These are phyloP conservation scores for Psilocybe azurescens DNA, from an alignment of 768 basidiomycete genomes.

Conservation along the genomic window DNA sequence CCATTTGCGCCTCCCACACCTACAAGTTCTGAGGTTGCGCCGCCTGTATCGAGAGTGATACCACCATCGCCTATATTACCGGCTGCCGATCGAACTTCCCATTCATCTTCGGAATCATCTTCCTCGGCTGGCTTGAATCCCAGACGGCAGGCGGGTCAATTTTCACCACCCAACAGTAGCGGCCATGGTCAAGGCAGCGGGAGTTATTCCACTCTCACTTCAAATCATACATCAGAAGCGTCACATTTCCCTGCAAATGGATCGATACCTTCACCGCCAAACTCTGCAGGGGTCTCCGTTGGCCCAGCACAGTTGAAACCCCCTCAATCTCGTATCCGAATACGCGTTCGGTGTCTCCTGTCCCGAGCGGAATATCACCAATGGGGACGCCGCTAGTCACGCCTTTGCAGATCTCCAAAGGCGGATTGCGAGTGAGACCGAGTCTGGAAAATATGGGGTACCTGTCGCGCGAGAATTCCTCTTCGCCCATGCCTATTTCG, in stretches of 20 bases:
- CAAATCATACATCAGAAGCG: background rate
- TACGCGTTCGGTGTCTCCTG: constrained; percentile 21
- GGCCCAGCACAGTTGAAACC: constrained; percentile 8
- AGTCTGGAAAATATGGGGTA: constrained; percentile 24
- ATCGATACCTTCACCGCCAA: constrained; percentile 19
- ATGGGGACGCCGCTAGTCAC: constrained; percentile 6
- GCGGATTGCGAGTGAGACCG: constrained; percentile 21
- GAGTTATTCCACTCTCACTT: constrained; percentile 19
- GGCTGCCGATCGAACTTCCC: constrained; percentile 16
- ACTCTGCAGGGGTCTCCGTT: background rate
- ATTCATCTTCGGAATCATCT: constrained; percentile 16
- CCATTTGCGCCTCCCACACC: constrained; percentile 3
- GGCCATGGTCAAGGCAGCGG: constrained; percentile 10
- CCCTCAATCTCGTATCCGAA: constrained; percentile 26
- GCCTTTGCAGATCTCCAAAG: constrained; percentile 23
- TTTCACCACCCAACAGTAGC: constrained; percentile 3
- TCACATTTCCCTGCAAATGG: constrained; percentile 10
- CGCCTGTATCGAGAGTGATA: background rate
- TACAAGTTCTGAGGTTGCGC: background rate
- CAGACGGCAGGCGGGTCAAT: constrained; percentile 19
- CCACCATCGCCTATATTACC: background rate
- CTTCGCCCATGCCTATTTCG: constrained; percentile 13
- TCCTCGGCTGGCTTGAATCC: constrained; percentile 24
- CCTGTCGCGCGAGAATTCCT: constrained; percentile 16
- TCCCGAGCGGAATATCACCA: background rate